Evolutionary conservation across 2,329 filamentous ascomycete genomes (phyloP), one percentile per base, ranked within the genome.

Genomic region (Nothopassalora personata): DNA sequence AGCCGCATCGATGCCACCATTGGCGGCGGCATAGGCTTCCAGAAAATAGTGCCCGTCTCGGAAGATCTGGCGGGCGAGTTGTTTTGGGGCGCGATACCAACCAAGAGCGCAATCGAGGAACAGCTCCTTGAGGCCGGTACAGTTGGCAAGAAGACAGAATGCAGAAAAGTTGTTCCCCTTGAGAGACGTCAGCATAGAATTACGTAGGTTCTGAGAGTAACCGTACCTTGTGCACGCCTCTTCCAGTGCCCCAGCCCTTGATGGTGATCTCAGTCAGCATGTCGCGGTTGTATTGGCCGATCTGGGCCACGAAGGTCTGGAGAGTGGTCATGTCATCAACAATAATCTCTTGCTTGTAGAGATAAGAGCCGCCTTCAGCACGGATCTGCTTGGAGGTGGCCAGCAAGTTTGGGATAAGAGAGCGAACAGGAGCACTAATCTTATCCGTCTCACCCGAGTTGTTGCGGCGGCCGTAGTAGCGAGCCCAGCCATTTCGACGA

Each of bases 301-400:
- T 68, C 34, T 48, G 50, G 1, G 64, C 64, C 10, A 71, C 58
- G 57, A 71, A 71, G 8, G 39, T 39, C 48, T 64, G 61, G 18
- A 71, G 53, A 1, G 69, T 60, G 10, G 61, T 59, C 1, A 63
- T 64, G 33, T 71, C 63, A 18, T 57, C 57, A 27, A 71, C 33
- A 46, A 65, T 52, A 45, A 72, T 60, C 23, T 67, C 67, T 19
- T 65, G 60, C 53, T 61, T 62, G 61, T 72, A 71, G 4, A 72
- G 63, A 27, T 66, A 63, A 46, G 59, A 62, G 57, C 64, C 61
- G 6, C 61, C 66, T 46, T 72, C 69, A 5, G 53, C 53, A 15
- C 67, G 60, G 43, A 72, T 68, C 47, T 71, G 69, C 57, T 66
- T 65, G 61, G 60, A 68, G 49, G 67, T 64, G 7, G 66, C 68